Percentiles rank a stretch among this genome's conserved stretches.
These are phyloP conservation scores for Leccinum disarticulatum DNA, from an alignment of 768 basidiomycete genomes.

Conservation along the genomic window DNA sequence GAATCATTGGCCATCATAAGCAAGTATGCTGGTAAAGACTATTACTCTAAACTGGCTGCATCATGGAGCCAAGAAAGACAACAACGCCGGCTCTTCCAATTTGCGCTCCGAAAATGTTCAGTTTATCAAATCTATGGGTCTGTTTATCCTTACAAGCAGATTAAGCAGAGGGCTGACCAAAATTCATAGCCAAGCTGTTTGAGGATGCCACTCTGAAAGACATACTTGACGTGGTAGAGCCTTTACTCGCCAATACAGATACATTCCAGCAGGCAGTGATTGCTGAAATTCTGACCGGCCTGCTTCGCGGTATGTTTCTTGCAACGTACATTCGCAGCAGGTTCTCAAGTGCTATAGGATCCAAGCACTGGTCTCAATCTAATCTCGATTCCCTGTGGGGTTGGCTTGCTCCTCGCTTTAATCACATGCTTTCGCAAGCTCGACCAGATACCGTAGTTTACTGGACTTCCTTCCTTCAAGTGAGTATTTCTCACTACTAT, in stretches of 20 bases:
- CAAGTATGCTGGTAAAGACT: conserved; percentile 46
- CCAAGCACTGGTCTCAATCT: conserved; percentile 77
- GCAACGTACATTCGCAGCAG: background rate
- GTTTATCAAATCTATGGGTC: conserved; percentile 52
- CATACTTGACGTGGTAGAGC: conserved; percentile 56
- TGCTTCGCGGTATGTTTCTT: conserved; percentile 60
- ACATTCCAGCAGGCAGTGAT: conserved; percentile 87
- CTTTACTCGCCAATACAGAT: conserved; percentile 61
- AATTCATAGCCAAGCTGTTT: conserved; percentile 61
- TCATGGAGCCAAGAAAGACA: conserved; percentile 83
- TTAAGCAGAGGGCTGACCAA: conserved; percentile 37
- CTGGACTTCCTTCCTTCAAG: conserved; percentile 67
- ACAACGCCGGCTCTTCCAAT: conserved; percentile 50
- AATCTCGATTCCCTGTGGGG: conserved; percentile 60
- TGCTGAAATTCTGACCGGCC: conserved; percentile 69
- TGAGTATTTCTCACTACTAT: background rate
- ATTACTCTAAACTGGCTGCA: conserved; percentile 57
- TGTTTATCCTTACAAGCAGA: conserved; percentile 32
- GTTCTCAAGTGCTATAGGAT: conserved; percentile 44
- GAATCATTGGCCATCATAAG: conserved; percentile 53
- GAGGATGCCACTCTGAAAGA: conserved; percentile 51
- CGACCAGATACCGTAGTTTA: conserved; percentile 81
- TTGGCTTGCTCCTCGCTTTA: conserved; percentile 65
- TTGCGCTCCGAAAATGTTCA: conserved; percentile 52
- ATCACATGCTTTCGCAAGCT: conserved; percentile 67